phyloP scores from a whole-genome alignment of 495 filamentous ascomycete genomes.

The Lasiosphaeria ovina region DNA sequence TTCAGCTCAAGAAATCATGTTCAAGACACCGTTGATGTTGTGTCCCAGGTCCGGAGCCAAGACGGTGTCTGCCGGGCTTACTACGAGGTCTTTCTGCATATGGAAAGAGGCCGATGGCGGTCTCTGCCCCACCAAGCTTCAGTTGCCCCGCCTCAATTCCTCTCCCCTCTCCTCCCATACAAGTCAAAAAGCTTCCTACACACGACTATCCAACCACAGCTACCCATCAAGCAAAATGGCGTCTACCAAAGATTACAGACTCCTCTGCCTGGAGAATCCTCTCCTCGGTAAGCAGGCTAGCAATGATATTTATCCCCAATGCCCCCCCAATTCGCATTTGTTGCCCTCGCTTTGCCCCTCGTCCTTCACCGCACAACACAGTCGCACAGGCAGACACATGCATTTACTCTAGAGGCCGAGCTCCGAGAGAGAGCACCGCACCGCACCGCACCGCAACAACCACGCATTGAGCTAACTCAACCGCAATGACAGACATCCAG shows the following conservation, averaged over 20 bases:
- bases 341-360: not conserved
- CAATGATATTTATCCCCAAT: slow-evolving; percentile 9
- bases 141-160: slow-evolving; percentile 17
- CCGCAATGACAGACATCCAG: slow-evolving; percentile 72
- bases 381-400: too few species aligned
- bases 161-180: not conserved
- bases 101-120: slow-evolving; percentile 22
- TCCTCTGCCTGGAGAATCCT: slow-evolving; percentile 94
- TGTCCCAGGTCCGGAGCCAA: slow-evolving; percentile 20
- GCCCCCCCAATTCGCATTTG: not conserved
- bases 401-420: slow-evolving; percentile 4
- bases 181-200: slow-evolving; percentile 19
- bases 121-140: slow-evolving; percentile 18
- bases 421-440: not conserved
- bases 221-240: slow-evolving; percentile 57
- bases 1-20: slow-evolving; percentile 16
- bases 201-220: slow-evolving; percentile 17
- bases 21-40: slow-evolving; percentile 15
- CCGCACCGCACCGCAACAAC: not conserved
- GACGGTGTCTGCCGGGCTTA: slow-evolving; percentile 11
- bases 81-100: slow-evolving; percentile 7
- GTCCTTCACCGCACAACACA: slow-evolving; percentile 2
- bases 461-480: not conserved
- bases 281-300: slow-evolving; percentile 66
- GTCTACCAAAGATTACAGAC: slow-evolving; percentile 68